Evolutionary conservation across 164 flowering plant species (phyloP).

Genomic region (grape (Vitis vinifera)): ASM3070453v1 NC_081814.1:6030501-6031000

Average conservation of each 20-base stretch:
- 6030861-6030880: conserved; percentile 92
- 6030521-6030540: conserved; percentile 84
- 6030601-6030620: conserved; percentile 92
- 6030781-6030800: conserved; percentile 93
- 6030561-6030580: conserved; percentile 97
- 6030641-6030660: conserved; percentile 92
- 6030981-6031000: conserved; percentile 74
- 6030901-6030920: conserved; percentile 95
- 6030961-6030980: conserved; percentile 92
- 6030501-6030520: conserved; percentile 56
- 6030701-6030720: conserved; percentile 28
- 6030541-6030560: conserved; percentile 97
- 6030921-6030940: conserved; percentile 79
- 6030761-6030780: conserved; percentile 65
- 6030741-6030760: conserved; percentile 35
- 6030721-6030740: conserved; percentile 11
- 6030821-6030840: conserved; percentile 71
- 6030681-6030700: conserved; percentile 76
- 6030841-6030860: conserved; percentile 74
- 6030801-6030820: conserved; percentile 88
- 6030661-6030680: conserved; percentile 92
- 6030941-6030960: conserved; percentile 64
- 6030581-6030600: conserved; percentile 83
- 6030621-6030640: conserved; percentile 69
- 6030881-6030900: conserved; percentile 95